phyloP scores from a whole-genome alignment of 441 rosid species.

The Bocquillonia castaneifolia region DNA sequence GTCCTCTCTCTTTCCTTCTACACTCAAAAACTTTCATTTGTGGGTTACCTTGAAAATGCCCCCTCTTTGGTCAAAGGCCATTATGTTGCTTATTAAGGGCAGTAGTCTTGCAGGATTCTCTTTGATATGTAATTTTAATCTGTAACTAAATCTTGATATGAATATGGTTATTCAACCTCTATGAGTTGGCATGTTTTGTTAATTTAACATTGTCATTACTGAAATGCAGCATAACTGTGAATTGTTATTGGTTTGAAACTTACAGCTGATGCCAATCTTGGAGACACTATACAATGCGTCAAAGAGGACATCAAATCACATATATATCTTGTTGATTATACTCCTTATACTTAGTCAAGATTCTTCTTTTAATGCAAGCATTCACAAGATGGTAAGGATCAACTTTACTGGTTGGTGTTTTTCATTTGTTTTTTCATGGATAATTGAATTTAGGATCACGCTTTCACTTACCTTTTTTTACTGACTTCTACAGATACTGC shows the following conservation, averaged over 20 bases:
- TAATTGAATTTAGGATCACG: slow-evolving; percentile 23
- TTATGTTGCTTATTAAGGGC: neutral
- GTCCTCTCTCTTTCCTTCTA: neutral
- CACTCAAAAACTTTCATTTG: neutral
- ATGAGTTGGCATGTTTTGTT: slow-evolving; percentile 14
- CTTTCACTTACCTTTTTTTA: neutral
- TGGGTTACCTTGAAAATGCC: neutral
- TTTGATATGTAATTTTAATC: neutral
- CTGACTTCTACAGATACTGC: slow-evolving; percentile 52
- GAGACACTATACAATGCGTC: slow-evolving; percentile 86
- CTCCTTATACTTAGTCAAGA: slow-evolving; percentile 99
- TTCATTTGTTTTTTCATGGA: slow-evolving; percentile 3
- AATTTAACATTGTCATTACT: slow-evolving; percentile 14
- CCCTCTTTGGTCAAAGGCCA: neutral
- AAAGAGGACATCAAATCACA: slow-evolving; percentile 88
- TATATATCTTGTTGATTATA: slow-evolving; percentile 91
- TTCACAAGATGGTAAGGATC: slow-evolving; percentile 80
- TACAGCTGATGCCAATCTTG: slow-evolving; percentile 87
- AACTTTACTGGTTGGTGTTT: slow-evolving; percentile 3
- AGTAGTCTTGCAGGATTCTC: neutral
- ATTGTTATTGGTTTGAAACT: slow-evolving; percentile 27
- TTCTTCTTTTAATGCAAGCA: slow-evolving; percentile 87
- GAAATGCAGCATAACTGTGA: slow-evolving; percentile 10
- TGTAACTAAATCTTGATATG: neutral
- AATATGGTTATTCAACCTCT: neutral